A percentile compares a stretch with the other conserved stretches of the same genome.
Evolutionary conservation across 148 eudicot genomes (phyloP).

Genomic region (Diospyros kaki): DNA sequence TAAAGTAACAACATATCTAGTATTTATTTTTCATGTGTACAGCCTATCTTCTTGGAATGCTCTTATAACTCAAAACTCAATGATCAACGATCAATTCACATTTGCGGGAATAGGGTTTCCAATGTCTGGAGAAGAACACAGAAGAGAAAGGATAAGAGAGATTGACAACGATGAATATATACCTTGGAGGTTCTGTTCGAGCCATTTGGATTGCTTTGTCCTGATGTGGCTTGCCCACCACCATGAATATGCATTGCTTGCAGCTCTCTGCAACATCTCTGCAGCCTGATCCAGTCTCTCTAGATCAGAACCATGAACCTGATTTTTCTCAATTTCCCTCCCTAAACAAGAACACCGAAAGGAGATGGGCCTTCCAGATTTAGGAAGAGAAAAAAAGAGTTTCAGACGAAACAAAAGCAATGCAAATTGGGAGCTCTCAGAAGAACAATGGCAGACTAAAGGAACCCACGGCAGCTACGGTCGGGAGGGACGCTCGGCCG

Average conservation of each 20-base stretch:
- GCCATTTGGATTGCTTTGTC: slow-evolving; percentile 48
- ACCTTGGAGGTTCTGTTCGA: slow-evolving; percentile 40
- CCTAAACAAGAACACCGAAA: slow-evolving; percentile 28
- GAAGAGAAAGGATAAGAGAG: too few species aligned
- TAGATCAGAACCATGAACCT: slow-evolving; percentile 6
- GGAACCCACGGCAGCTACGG: slow-evolving; percentile 8
- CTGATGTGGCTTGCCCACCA: slow-evolving; percentile 50
- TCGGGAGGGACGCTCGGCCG: slow-evolving; percentile 12
- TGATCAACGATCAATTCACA: too few species aligned
- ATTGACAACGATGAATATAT: background rate
- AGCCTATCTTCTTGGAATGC: too few species aligned
- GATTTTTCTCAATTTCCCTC: background rate
- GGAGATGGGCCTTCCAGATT: slow-evolving; percentile 12
- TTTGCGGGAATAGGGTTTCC: too few species aligned
- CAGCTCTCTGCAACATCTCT: slow-evolving; percentile 42
- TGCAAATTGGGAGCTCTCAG: background rate
- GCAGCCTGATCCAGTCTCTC: slow-evolving; percentile 8
- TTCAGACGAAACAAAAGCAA: background rate
- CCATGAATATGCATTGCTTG: slow-evolving; percentile 49
- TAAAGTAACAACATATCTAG: too few species aligned
- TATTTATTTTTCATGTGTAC: too few species aligned
- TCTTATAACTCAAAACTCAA: too few species aligned
- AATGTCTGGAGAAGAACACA: too few species aligned
- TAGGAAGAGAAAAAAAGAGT: slow-evolving; percentile 7
- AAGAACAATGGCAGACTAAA: slow-evolving; percentile 3